Base-by-base conservation (phyloP, 73 alveolate genomes). In the Blepharisma japonicum region DNA sequence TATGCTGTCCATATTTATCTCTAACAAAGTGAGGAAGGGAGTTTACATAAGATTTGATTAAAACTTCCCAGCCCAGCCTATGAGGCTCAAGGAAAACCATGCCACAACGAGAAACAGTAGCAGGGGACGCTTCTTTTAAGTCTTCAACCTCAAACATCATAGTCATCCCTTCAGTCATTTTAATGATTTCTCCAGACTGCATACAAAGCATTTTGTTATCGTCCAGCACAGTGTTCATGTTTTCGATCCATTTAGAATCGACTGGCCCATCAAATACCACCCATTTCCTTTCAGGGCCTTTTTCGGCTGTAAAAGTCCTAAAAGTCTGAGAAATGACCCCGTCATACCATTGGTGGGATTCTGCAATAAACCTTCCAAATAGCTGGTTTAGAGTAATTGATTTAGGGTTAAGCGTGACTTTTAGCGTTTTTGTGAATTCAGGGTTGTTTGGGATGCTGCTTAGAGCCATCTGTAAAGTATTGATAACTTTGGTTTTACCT, bases 81-180 rank as follows among this genome's bases (percentile, higher is more conserved):
- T 87, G 85, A 42, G 84, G 92, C 39, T 87, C 90, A 67, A 87
- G 80, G 77, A 45, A 87, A 66, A 98, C 99, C 99, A 98, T 98
- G 81, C 99, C 99, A 72, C 99, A 97, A 77, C 99, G 91, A 38
- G 98, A 77, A 14, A 98, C 99, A 32, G 99, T 98, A 39, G 99
- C 99, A 50, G 99, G 99, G 9, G 99, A 93, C 8, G 99, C 99
- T 55, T 32, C 74, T 27, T 56, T 66, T 8, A 70, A 68, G 83
- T 20, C 61, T 91, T 95, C 99, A 38, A 97, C 99, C 83, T 98
- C 99, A 79, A 98, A 98, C 97, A 98, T 96, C 96, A 98, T 89
- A 39, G 98, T 98, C 90, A 97, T 38, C 68, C 87, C 78, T 3
- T 71, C 80, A 53, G 81, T 77, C 78, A 83, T 77, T 32, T 83